Base-by-base conservation (phyloP, 2,329 filamentous ascomycete genomes). In the Lachnum nothofagi region DNA sequence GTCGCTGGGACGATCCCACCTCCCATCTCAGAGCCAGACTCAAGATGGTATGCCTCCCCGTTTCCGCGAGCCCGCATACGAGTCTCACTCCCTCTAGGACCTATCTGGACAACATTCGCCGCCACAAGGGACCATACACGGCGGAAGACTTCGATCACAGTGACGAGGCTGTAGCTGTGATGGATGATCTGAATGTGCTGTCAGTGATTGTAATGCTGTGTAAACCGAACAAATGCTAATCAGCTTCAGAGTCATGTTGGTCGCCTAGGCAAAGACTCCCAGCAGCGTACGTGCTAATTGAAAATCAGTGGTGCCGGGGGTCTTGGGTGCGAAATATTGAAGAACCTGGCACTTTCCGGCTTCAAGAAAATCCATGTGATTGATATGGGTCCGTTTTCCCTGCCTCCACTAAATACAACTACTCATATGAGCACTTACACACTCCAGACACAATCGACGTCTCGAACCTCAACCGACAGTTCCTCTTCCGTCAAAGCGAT, bases 311-410 rank as follows among this genome's bases (percentile, higher is more conserved):
- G 93, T 49, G 93, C 93, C 51, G 93, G 93, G 54, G 93, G 93
- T 9, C 71, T 98, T 51, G 93, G 93, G 57, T 98, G 93, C 63
- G 93, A 98, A 67, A 95, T 98, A 38, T 74, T 98, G 44, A 98
- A 98, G 74, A 89, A 98, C 63, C 78, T 98, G 27, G 93, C 93
- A 35, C 78, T 98, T 44, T 96, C 91, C 2, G 90, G 91, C 23
- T 98, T 98, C 74, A 94, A 87, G 68, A 82, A 95, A 63, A 96
- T 98, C 59, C 90, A 98, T 72, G 93, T 98, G 51, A 97, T 98
- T 62, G 93, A 98, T 71, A 98, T 98, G 93, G 88, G 86, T 86
- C 70, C 50, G 75, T 65, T n/a, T 33, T 33, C 24, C 31, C 41
- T 17, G 9, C n/a, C 35, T 23, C 10, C 7, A 9, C n/a, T n/a